phyloP scores from a whole-genome alignment of 176 grass and related monocot species.

The Carex myosuroides region DNA sequence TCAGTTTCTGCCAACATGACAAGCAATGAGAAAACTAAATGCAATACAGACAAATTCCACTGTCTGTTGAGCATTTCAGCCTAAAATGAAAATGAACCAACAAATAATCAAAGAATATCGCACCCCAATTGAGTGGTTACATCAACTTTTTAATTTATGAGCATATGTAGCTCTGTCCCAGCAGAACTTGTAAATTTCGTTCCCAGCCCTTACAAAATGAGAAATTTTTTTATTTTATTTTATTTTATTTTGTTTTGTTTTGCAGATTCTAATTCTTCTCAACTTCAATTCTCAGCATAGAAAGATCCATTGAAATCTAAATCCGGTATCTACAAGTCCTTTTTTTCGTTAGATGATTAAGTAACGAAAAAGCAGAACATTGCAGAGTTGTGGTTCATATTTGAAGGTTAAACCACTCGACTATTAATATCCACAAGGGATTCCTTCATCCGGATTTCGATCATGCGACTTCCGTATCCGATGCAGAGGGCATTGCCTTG shows the following conservation, averaged over 20 bases:
- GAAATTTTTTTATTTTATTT: not conserved
- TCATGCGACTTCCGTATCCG: too few species aligned
- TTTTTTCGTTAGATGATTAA: not conserved
- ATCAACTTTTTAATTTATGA: not conserved
- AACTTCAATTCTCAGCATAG: not conserved
- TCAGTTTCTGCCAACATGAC: not conserved
- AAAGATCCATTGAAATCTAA: not conserved
- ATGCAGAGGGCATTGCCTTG: too few species aligned
- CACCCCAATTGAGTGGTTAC: not conserved
- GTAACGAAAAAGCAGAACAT: not conserved
- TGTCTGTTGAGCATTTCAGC: not conserved
- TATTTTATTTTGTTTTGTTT: too few species aligned
- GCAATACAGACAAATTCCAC: not conserved
- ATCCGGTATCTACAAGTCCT: not conserved
- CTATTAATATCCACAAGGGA: too few species aligned
- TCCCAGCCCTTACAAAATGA: not conserved
- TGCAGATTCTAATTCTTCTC: not conserved
- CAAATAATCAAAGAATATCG: not conserved
- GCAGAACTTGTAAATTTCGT: not conserved
- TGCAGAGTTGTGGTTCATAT: too few species aligned
- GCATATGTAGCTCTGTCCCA: not conserved
- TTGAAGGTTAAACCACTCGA: too few species aligned
- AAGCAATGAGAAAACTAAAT: not conserved
- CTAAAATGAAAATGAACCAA: not conserved
- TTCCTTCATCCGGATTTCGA: too few species aligned